These are phyloP conservation scores for Ustilago loliicola DNA, from an alignment of 1,284 basidiomycete genomes.

Conservation along the genomic window DNA sequence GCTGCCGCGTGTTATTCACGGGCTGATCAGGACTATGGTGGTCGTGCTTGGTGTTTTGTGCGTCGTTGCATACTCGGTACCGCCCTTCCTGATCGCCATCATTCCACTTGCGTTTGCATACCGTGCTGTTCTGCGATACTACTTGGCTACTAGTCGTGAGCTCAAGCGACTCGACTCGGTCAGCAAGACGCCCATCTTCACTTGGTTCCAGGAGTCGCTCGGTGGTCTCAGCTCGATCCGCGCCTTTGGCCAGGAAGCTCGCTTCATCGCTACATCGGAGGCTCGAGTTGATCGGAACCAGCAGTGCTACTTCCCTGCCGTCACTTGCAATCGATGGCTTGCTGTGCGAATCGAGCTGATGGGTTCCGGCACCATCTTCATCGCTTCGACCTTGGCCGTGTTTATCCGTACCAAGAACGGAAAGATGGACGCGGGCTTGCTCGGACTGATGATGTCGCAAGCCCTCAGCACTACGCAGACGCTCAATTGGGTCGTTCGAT, in stretches of 20 bases:
- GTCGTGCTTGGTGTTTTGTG: slow-evolving; percentile 78
- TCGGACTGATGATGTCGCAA: slow-evolving; percentile 85
- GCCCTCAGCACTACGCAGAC: slow-evolving; percentile 76
- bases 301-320: slow-evolving; percentile 79
- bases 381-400: slow-evolving; percentile 80
- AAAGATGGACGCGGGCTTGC: slow-evolving; percentile 85
- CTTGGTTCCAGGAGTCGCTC: slow-evolving; percentile 81
- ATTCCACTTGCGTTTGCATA: slow-evolving; percentile 65
- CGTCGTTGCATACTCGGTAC: slow-evolving; percentile 78
- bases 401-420: slow-evolving; percentile 73
- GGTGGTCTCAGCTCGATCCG: slow-evolving; percentile 88
- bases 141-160: slow-evolving; percentile 89
- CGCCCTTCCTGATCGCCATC: slow-evolving; percentile 79
- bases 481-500: slow-evolving; percentile 83
- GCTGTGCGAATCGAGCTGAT: slow-evolving; percentile 78
- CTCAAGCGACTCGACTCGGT: slow-evolving; percentile 92
- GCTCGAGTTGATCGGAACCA: slow-evolving; percentile 86
- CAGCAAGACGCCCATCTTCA: slow-evolving; percentile 89
- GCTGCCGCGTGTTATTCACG: slow-evolving; percentile 67
- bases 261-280: slow-evolving; percentile 84
- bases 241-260: slow-evolving; percentile 72
- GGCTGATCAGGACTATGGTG: slow-evolving; percentile 60
- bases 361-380: slow-evolving; percentile 83
- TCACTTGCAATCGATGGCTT: slow-evolving; percentile 82
- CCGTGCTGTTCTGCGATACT: slow-evolving; percentile 75